Percentiles rank a stretch among this genome's conserved stretches.
These are phyloP conservation scores for Neurospora sp. DNA, from an alignment of 495 filamentous ascomycete species.

Conservation along the genomic window DNA sequence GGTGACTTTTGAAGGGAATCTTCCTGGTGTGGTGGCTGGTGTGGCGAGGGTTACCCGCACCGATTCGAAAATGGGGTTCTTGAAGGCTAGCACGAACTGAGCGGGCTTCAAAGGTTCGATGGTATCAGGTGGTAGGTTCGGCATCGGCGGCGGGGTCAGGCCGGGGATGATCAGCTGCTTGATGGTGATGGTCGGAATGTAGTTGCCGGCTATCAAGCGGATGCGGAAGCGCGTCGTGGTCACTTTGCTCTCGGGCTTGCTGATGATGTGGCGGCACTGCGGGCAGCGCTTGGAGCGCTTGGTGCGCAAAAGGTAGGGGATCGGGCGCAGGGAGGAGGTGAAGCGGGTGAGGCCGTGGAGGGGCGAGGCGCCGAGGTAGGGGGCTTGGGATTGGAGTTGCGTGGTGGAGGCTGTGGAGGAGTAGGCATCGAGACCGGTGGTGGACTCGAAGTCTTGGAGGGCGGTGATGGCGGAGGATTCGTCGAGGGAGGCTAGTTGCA, in stretches of 20 bases:
- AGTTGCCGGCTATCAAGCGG: slow-evolving; percentile 75
- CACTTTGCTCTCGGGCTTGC: slow-evolving; percentile 87
- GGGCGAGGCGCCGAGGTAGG: slow-evolving; percentile 25
- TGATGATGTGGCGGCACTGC: slow-evolving; percentile 87
- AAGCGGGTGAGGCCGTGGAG: slow-evolving; percentile 47
- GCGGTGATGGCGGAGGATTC: slow-evolving; percentile 40
- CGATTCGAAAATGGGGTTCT: slow-evolving; percentile 87
- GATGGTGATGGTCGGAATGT: slow-evolving; percentile 72
- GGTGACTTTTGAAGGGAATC: slow-evolving; percentile 69
- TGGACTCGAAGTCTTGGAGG: slow-evolving; percentile 17
- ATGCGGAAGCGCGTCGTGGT: slow-evolving; percentile 80
- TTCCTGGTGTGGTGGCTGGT: slow-evolving; percentile 67
- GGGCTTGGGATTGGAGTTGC: slow-evolving; percentile 30
- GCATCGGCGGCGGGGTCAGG: slow-evolving; percentile 3
- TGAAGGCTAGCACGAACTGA: slow-evolving; percentile 79
- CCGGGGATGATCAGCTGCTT: slow-evolving; percentile 48
- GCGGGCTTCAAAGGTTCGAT: slow-evolving; percentile 59
- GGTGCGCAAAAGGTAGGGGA: slow-evolving; percentile 71
- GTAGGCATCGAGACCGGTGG: slow-evolving; percentile 22
- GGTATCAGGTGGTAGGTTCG: slow-evolving; percentile 10
- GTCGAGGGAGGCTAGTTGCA: slow-evolving; percentile 42
- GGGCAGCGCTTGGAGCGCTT: slow-evolving; percentile 90
- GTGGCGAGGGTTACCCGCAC: slow-evolving; percentile 83
- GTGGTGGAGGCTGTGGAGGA: slow-evolving; percentile 27
- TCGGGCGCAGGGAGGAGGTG: slow-evolving; percentile 60